phyloP scores from a whole-genome alignment of 2,329 filamentous ascomycete genomes.

The Fusarium decemcellulare region DNA sequence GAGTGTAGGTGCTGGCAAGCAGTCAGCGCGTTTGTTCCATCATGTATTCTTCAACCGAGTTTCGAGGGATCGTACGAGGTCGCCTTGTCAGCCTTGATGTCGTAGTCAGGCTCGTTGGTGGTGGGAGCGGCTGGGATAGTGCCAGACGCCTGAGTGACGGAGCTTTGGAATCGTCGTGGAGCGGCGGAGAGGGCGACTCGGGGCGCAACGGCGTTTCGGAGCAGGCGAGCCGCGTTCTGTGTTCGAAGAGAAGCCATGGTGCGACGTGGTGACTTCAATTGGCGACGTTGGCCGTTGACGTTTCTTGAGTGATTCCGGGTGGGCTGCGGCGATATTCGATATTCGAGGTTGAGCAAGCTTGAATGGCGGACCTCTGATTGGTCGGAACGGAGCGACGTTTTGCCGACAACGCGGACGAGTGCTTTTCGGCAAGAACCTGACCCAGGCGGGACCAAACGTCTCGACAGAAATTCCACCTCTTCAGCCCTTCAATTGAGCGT shows the following conservation, averaged over 20 bases:
- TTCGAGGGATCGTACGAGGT: conserved; percentile 77
- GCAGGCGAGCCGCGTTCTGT: conserved; percentile 65
- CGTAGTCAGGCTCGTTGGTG: conserved; percentile 85
- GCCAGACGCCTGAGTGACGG: conserved; percentile 59
- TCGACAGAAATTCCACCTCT: conserved; percentile 45
- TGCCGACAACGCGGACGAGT: conserved; percentile 58
- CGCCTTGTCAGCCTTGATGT: conserved; percentile 85
- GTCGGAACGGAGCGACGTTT: conserved; percentile 58
- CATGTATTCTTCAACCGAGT: conserved; percentile 12
- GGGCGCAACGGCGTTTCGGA: conserved; percentile 61
- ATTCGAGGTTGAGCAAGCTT: conserved; percentile 47
- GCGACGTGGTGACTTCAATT: conserved; percentile 47
- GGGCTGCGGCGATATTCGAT: conserved; percentile 50
- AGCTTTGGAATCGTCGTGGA: conserved; percentile 70
- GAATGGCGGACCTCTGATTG: conserved; percentile 57
- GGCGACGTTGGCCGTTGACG: conserved; percentile 29
- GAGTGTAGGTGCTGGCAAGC: conserved; percentile 82
- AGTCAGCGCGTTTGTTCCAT: conserved; percentile 36
- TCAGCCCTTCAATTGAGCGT: conserved; percentile 53
- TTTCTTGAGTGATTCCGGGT: conserved; percentile 43
- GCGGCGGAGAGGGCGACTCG: conserved; percentile 57
- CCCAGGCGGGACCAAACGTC: conserved; percentile 46
- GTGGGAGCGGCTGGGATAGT: conserved; percentile 53
- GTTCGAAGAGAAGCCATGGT: conserved; percentile 78
- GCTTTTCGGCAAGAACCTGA: conserved; percentile 62